These are phyloP conservation scores for Brassica balearica DNA, from an alignment of 441 rosid species.

Conservation along the genomic window DNA sequence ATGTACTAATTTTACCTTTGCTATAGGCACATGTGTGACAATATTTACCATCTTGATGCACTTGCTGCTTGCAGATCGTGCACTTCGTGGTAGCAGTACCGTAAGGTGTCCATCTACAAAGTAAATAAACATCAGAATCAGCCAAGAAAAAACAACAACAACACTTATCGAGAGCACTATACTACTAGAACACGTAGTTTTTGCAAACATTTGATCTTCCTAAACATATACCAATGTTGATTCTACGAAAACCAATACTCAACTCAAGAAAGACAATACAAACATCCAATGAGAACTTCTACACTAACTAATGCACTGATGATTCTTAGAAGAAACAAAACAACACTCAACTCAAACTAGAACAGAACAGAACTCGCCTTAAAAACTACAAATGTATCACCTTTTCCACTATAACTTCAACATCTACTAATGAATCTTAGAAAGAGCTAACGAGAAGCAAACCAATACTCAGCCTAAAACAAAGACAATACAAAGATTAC, in stretches of 20 bases:
- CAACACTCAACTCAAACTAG: not conserved
- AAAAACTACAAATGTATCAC: not conserved
- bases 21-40: conserved; percentile 96
- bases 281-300: conserved; percentile 8
- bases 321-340: conserved; percentile 20
- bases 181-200: not conserved
- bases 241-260: not conserved
- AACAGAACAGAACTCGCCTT: not conserved
- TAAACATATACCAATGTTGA: not conserved
- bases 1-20: conserved; percentile 58
- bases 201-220: conserved; percentile 14
- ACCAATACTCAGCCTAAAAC: not conserved
- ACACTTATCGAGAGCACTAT: not conserved
- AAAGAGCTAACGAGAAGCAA: conserved; percentile 2
- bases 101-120: conserved; percentile 87
- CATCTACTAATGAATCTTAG: not conserved
- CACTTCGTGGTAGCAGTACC: conserved; percentile 78
- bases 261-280: not conserved
- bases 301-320: not conserved
- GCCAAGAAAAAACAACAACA: not conserved
- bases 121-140: conserved; percentile 19
- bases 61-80: conserved; percentile 95
- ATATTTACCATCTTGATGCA: conserved; percentile 92
- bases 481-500: not conserved
- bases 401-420: not conserved